These are phyloP conservation scores for Emiliania huxleyi DNA, from an alignment of 78 protist genomes.

Conservation along the genomic window DNA sequence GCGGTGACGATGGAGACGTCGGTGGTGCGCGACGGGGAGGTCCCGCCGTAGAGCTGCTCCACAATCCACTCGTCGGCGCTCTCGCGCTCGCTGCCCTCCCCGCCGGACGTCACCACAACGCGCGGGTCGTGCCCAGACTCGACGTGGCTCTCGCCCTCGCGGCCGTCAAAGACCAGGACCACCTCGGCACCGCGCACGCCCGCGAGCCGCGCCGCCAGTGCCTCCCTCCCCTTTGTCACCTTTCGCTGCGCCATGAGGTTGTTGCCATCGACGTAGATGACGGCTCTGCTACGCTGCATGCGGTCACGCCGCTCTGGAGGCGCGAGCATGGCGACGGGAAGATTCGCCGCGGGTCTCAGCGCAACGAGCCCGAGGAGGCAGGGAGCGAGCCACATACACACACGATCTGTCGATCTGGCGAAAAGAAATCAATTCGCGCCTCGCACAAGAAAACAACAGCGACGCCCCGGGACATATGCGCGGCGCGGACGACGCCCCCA, in stretches of 20 bases:
- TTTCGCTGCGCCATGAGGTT: background rate
- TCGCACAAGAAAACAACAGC: too few relatives aligned
- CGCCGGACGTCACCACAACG: background rate
- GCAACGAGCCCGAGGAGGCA: too few relatives aligned
- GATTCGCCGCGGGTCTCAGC: too few relatives aligned
- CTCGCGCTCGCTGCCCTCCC: background rate
- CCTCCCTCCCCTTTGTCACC: conserved; percentile 1
- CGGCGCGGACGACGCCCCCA: too few relatives aligned
- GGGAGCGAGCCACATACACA: too few relatives aligned
- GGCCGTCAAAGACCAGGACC: background rate
- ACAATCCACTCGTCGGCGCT: background rate
- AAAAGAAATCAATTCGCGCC: too few relatives aligned
- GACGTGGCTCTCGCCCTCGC: background rate
- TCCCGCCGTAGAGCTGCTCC: background rate
- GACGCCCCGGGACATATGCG: too few relatives aligned
- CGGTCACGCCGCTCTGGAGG: too few relatives aligned
- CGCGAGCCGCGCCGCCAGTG: background rate
- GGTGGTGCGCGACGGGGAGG: background rate
- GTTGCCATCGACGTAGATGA: background rate
- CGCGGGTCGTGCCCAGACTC: background rate
- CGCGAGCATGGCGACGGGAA: too few relatives aligned
- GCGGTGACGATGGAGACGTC: background rate
- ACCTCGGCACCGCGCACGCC: background rate
- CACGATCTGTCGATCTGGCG: too few relatives aligned
- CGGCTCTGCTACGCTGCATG: too few relatives aligned